A percentile compares a stretch with the other conserved stretches of the same genome.
Conservation (phyloP, 1,139 yeast species). For the Lodderomyces pseudojiufengensis region DNA sequence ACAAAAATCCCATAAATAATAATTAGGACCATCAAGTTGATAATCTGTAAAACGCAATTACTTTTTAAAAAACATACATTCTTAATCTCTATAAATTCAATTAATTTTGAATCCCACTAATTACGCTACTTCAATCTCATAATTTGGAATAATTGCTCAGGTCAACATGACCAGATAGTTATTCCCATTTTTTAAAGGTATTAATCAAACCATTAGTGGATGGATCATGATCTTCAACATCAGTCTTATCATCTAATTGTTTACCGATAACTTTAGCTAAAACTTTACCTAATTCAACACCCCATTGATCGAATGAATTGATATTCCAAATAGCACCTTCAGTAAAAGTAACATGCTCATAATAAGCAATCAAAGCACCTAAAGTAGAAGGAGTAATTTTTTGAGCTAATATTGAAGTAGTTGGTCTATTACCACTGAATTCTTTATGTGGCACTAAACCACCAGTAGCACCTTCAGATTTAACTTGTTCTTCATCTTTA, state of each 20-base stretch:
- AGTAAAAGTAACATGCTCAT: conserved; percentile 93
- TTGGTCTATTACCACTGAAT: conserved; percentile 97
- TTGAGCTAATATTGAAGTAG: conserved; percentile 94
- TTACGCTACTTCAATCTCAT: no score
- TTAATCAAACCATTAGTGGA: conserved; percentile 91
- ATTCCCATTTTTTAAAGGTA: conserved; percentile 88
- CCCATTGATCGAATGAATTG: conserved; percentile 99
- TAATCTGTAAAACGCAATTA: no score
- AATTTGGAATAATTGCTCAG: no score
- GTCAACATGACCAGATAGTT: conserved; percentile 3
- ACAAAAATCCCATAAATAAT: no score
- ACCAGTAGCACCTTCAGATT: conserved; percentile 85
- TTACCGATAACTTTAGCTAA: conserved; percentile 93
- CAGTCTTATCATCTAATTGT: conserved; percentile 65
- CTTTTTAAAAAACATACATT: no score
- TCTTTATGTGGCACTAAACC: conserved; percentile 91
- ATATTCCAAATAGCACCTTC: conserved; percentile 99
- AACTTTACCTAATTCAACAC: conserved; percentile 97
- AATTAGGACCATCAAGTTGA: no score
- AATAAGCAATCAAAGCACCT: conserved; percentile 95
- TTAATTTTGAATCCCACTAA: no score
- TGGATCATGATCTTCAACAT: conserved; percentile 72
- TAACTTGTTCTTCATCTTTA: conserved; percentile 78
- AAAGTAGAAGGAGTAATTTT: conserved; percentile 93
- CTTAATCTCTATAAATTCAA: no score